These are phyloP conservation scores for Lophiotrema nucula DNA, from an alignment of 495 filamentous ascomycete species.

Conservation along the genomic window DNA sequence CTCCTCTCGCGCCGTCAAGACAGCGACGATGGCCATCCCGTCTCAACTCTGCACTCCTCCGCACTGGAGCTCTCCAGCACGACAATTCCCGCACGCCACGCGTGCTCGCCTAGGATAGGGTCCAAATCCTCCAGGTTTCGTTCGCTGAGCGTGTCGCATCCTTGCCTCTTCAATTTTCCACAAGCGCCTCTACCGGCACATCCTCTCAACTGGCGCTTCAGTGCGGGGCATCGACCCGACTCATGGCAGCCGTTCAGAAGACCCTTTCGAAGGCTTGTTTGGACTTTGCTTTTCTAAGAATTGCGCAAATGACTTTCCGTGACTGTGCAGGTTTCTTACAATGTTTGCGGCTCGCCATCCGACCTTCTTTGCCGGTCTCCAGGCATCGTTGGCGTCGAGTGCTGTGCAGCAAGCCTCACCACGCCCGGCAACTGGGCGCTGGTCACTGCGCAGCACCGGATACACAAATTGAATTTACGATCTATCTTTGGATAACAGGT, in stretches of 20 bases:
- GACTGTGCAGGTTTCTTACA: too few species aligned
- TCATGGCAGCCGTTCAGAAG: constrained; percentile 1
- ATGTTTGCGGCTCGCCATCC: too few species aligned
- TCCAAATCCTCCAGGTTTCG: constrained; percentile 9
- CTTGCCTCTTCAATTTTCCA: constrained; percentile 9
- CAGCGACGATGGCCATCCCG: not conserved
- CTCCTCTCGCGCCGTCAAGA: not conserved
- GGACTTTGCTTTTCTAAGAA: constrained; percentile 21
- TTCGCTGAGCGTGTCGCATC: constrained; percentile 11
- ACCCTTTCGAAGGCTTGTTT: constrained; percentile 24
- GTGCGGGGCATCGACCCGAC: constrained; percentile 21
- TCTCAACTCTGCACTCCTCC: not conserved
- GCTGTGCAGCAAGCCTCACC: too few species aligned
- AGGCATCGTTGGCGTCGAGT: too few species aligned
- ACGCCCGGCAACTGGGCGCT: too few species aligned
- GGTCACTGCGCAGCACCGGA: too few species aligned
- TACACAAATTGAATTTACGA: too few species aligned
- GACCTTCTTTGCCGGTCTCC: too few species aligned
- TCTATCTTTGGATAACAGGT: too few species aligned
- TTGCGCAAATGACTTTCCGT: too few species aligned
- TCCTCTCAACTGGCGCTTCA: constrained; percentile 1
- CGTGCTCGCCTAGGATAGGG: too few species aligned
- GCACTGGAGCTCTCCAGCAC: not conserved
- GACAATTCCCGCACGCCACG: constrained; percentile 3
- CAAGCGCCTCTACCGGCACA: constrained; percentile 29